Percentiles rank a stretch among this genome's conserved stretches.
phyloP scores from a whole-genome alignment of 257 asterid genomes.

The Fraxinus americana region DNA sequence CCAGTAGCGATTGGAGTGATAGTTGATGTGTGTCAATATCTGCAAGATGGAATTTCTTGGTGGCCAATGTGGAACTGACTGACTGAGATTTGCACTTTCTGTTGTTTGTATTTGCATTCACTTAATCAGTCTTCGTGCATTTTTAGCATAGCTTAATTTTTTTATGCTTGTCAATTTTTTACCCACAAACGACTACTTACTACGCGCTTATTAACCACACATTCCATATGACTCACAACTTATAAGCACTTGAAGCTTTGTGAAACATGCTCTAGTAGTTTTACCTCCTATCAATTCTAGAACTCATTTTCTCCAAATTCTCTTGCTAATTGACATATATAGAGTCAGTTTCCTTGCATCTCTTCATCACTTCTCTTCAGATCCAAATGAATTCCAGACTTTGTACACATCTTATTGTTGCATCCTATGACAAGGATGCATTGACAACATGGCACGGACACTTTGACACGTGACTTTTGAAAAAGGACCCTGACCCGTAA shows the following conservation, averaged over 20 bases:
- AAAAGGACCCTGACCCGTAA: neutral
- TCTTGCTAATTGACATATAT: neutral
- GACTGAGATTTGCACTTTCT: neutral
- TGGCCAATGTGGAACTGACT: neutral
- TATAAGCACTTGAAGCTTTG: neutral
- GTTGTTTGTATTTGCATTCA: neutral
- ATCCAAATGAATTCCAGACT: neutral
- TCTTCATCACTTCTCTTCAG: neutral
- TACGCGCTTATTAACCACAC: neutral
- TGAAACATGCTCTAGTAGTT: neutral
- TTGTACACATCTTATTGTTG: neutral
- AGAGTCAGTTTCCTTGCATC: neutral
- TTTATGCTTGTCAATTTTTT: neutral
- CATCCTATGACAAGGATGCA: neutral
- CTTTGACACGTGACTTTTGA: neutral
- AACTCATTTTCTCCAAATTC: neutral
- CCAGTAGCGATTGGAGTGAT: conserved; percentile 5
- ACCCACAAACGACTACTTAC: too few relatives aligned
- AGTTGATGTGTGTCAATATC: conserved; percentile 6
- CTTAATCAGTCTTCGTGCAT: neutral
- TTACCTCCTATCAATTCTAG: neutral
- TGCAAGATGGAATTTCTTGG: neutral
- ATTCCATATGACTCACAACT: neutral
- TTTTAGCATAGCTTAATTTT: neutral
- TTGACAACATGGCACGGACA: neutral